Evolutionary conservation across 371 early-diverging fungal genomes (phyloP), one percentile per base, ranked within the genome.

Genomic region (Lichtheimia corymbifera): DNA sequence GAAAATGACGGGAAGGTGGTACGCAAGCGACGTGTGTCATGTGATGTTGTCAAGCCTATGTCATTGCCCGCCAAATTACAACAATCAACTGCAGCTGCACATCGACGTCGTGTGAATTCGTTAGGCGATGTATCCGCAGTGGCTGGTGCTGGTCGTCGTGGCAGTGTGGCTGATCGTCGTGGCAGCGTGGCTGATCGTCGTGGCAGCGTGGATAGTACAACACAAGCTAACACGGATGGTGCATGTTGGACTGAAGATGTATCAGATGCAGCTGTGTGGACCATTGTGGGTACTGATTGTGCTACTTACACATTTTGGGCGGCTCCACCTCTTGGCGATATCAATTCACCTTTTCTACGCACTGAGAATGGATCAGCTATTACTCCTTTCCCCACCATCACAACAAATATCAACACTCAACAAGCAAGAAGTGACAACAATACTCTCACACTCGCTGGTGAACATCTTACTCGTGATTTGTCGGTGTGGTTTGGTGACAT

Each of bases 241-340:
- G 68, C 81, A 15, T 78, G 86, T 54, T 92, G 93, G 93, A 84
- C 87, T 11, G 91, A 91, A 68, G 93, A 94, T 72, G 93, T 93
- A 22, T 88, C 90, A 3, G 95, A 94, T 78, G 83, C 85, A 2
- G 86, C 92, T 0, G 91, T 94, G 1, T 94, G 94, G 94, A 94
- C 94, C 4, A 89, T 94, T 67, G 94, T 94, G 12, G 92, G 93
- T 35, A 91, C 93, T 0, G 87, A 92, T 63, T 90, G 89, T 57
- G 89, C 90, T 5, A 85, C 80, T 22, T 91, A 91, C 68, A 87
- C 88, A 57, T 90, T 91, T 59, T 85, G 83, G 77, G 83, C 84
- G 24, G 86, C 88, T 40, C 57, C 57, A 2, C 57, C 57, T 5
- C 45, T 56, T 3, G 12, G 27, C 30, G 52, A 27, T 14, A 55